Percentiles rank a stretch among this genome's conserved stretches.
phyloP scores from a whole-genome alignment of 2,329 filamentous ascomycete species.

The Cylindrodendrum hubeiense region DNA sequence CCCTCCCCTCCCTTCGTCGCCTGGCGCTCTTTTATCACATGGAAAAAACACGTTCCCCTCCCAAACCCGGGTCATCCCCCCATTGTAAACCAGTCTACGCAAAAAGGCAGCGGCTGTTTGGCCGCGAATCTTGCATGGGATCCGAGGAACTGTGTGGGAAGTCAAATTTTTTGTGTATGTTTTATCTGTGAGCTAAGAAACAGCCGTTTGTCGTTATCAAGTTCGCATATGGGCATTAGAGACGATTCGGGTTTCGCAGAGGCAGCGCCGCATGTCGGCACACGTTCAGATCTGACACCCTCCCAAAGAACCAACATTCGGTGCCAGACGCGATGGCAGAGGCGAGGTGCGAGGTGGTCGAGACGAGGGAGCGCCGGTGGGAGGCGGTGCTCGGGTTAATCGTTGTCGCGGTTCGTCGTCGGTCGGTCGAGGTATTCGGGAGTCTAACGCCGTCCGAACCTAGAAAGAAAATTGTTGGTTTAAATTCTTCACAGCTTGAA shows the following conservation, averaged over 20 bases:
- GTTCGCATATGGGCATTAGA: conserved; percentile 55
- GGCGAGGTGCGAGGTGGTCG: conserved; percentile 47
- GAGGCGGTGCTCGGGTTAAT: conserved; percentile 39
- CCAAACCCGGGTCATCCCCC: conserved; percentile 29
- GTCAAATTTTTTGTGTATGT: conserved; percentile 50
- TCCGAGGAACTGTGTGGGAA: conserved; percentile 39
- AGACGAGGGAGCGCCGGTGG: conserved; percentile 40
- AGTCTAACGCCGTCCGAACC: conserved; percentile 93
- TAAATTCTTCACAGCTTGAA: conserved; percentile 49
- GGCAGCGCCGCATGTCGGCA: conserved; percentile 43
- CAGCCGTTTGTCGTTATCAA: conserved; percentile 56
- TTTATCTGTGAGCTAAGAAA: conserved; percentile 58
- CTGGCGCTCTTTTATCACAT: conserved; percentile 7
- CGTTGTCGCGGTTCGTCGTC: conserved; percentile 42
- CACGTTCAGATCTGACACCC: conserved; percentile 44
- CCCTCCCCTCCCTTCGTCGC: background rate
- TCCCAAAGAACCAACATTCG: conserved; percentile 46
- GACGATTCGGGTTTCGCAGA: conserved; percentile 49
- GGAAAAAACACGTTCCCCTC: conserved; percentile 20
- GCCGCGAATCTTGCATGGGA: conserved; percentile 37
- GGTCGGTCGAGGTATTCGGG: conserved; percentile 42
- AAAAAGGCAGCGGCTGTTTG: conserved; percentile 28
- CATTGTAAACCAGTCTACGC: conserved; percentile 41
- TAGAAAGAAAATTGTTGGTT: conserved; percentile 79
- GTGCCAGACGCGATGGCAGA: conserved; percentile 44